Evolutionary conservation across 1,139 yeast species (phyloP).

Genomic region (Sugiyamaella paludigena): DNA sequence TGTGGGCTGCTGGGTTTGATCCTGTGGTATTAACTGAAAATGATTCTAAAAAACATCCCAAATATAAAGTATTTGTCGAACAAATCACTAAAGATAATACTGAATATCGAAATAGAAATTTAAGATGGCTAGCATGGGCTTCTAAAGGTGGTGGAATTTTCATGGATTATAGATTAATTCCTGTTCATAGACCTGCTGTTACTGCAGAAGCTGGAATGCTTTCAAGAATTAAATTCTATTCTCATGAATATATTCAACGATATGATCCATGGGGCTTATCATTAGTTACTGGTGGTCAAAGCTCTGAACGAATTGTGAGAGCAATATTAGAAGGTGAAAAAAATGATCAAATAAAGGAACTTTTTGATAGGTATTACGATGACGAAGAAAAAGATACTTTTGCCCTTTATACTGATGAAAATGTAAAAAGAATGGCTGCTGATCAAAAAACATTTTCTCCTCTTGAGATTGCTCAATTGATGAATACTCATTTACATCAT

Average conservation of each 20-base stretch:
- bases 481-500: constrained; percentile 31
- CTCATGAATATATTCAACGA: constrained; percentile 18
- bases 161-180: constrained; percentile 31
- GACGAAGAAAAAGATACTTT: constrained; percentile 25
- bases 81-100: constrained; percentile 4
- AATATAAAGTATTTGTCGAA: constrained; percentile 21
- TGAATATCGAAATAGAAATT: constrained; percentile 13
- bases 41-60: constrained; percentile 26
- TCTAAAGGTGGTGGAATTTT: constrained; percentile 32
- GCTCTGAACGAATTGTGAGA: constrained; percentile 15
- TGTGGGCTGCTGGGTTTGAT: constrained; percentile 36
- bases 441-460: constrained; percentile 17
- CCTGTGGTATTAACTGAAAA: constrained; percentile 30
- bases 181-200: constrained; percentile 18
- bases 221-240: constrained; percentile 16
- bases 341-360: constrained; percentile 12
- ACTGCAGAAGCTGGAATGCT: constrained; percentile 11
- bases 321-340: constrained; percentile 19
- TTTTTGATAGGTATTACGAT: constrained; percentile 20
- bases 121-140: constrained; percentile 33
- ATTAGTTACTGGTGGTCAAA: constrained; percentile 18
- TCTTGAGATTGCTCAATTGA: constrained; percentile 23
- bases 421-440: constrained; percentile 22
- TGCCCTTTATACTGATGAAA: constrained; percentile 26
- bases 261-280: constrained; percentile 20